These are phyloP conservation scores for Geotrichum cucujoidarum DNA, from an alignment of 1,139 yeast species.

Conservation along the genomic window DNA sequence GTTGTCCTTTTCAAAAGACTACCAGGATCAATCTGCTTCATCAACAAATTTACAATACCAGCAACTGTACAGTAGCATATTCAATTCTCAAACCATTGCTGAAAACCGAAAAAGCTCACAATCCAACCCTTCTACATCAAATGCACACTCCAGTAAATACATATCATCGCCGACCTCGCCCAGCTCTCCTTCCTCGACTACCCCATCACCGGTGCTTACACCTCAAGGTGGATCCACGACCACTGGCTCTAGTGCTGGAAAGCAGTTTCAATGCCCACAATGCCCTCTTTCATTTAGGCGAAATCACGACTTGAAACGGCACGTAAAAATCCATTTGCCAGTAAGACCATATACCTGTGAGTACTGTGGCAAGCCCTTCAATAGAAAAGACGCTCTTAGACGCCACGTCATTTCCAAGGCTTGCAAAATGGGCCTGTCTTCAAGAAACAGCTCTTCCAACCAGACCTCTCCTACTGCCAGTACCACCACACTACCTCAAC, in stretches of 20 bases:
- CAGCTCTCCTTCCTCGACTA: not conserved
- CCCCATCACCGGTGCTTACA: not conserved
- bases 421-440: slow-evolving; percentile 13
- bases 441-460: not conserved
- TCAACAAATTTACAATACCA: not conserved
- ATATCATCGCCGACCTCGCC: no score
- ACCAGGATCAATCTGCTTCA: not conserved
- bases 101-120: not conserved
- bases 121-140: not conserved
- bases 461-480: no score
- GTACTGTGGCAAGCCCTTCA: slow-evolving; percentile 74
- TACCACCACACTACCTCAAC: not conserved
- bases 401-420: slow-evolving; percentile 18
- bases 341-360: slow-evolving; percentile 60
- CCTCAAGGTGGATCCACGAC: not conserved
- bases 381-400: slow-evolving; percentile 69
- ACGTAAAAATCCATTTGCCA: slow-evolving; percentile 54
- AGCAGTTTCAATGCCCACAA: slow-evolving; percentile 28
- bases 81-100: not conserved
- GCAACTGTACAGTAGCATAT: not conserved
- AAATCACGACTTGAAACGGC: slow-evolving; percentile 61
- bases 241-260: not conserved
- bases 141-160: no score
- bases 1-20: no score
- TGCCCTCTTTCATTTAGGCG: slow-evolving; percentile 49